phyloP scores from a whole-genome alignment of 202 grass and related monocot genomes.

The Musa balbisiana region DNA sequence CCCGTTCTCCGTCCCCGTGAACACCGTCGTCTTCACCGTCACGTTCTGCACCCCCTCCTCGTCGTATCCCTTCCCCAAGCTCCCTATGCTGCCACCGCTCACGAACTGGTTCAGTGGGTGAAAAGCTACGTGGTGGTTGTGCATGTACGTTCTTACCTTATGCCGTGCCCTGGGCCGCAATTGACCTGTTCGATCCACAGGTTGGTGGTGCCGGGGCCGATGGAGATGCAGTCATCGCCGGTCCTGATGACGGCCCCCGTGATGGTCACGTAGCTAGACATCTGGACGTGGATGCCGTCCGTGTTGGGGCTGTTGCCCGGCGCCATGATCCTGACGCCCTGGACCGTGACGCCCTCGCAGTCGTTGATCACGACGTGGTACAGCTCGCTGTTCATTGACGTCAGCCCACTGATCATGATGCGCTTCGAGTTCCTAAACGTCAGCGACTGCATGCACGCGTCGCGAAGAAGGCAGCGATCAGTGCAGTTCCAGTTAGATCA shows the following conservation, averaged over 20 bases:
- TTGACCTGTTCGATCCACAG: constrained; percentile 79
- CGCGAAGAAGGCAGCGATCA: neutral
- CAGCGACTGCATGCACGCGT: constrained; percentile 41
- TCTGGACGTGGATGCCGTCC: constrained; percentile 82
- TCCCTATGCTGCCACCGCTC: constrained; percentile 50
- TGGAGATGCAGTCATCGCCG: constrained; percentile 83
- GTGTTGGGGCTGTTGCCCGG: constrained; percentile 83
- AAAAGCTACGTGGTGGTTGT: too few relatives aligned
- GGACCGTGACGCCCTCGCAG: constrained; percentile 45
- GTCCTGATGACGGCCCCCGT: constrained; percentile 51
- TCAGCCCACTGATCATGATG: constrained; percentile 46
- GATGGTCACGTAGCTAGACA: constrained; percentile 53
- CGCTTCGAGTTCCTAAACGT: constrained; percentile 60
- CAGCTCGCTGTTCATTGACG: constrained; percentile 66
- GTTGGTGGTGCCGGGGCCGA: constrained; percentile 60
- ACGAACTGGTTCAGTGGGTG: too few relatives aligned
- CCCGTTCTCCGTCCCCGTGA: constrained; percentile 60
- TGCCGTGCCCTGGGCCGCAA: constrained; percentile 89
- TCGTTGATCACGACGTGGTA: constrained; percentile 78
- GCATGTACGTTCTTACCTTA: constrained; percentile 37
- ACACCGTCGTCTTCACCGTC: constrained; percentile 78
- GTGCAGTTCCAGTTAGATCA: neutral
- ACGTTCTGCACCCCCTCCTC: constrained; percentile 68
- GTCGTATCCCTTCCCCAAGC: constrained; percentile 57
- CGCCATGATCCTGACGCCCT: constrained; percentile 45